These are phyloP conservation scores for Pleodorina starrii DNA, from an alignment of 139 green algal species.

Conservation along the genomic window DNA sequence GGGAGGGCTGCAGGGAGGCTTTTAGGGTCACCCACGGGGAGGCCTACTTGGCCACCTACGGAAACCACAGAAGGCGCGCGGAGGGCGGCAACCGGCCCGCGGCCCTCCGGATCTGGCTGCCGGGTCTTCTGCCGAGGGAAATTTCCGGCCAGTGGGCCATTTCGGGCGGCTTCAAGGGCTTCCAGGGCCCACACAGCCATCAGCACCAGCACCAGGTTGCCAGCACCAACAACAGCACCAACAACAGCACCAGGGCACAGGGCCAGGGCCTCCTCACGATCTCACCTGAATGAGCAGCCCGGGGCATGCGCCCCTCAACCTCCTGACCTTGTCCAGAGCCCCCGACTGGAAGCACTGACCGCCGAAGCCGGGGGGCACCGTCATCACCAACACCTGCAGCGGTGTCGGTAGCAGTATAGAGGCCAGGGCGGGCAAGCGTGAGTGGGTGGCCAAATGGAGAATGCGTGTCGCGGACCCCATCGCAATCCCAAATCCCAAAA, in stretches of 20 bases:
- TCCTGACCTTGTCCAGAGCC: conserved; percentile 78
- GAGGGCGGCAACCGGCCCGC: neutral
- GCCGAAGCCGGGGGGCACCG: conserved; percentile 91
- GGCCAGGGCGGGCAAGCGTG: neutral
- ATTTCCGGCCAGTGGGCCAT: neutral
- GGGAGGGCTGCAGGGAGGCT: neutral
- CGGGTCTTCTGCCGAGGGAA: neutral
- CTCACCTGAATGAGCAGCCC: conserved; percentile 81
- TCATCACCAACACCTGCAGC: conserved; percentile 85
- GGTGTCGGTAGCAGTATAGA: neutral
- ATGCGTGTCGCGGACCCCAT: neutral
- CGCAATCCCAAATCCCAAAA: no score
- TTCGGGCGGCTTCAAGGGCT: neutral
- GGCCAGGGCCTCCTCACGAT: neutral
- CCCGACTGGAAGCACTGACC: conserved; percentile 85
- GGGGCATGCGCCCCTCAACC: conserved; percentile 71
- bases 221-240: neutral
- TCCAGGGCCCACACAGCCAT: neutral
- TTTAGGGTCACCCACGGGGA: neutral
- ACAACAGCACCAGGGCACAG: neutral
- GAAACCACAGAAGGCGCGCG: neutral
- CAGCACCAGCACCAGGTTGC: neutral
- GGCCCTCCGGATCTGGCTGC: neutral
- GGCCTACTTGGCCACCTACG: neutral
- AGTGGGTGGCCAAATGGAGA: neutral